phyloP scores from a whole-genome alignment of 805 yeast genomes.

The Metschnikowia shivogae region DNA sequence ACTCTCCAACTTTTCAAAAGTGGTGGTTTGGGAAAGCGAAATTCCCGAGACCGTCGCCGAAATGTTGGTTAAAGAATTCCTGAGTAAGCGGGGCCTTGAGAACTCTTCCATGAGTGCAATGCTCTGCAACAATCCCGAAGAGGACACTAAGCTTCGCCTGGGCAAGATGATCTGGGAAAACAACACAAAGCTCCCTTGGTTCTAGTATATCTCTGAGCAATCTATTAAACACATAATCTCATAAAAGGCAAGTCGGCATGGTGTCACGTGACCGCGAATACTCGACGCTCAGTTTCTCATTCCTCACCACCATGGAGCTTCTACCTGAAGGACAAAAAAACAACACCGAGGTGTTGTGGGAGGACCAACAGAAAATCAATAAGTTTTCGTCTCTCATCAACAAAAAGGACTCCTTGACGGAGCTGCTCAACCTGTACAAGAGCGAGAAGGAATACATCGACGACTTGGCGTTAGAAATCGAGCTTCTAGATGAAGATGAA shows the following conservation, averaged over 20 bases:
- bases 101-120: slow-evolving; percentile 37
- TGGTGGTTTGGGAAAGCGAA: slow-evolving; percentile 36
- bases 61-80: slow-evolving; percentile 15
- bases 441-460: slow-evolving; percentile 84
- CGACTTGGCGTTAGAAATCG: slow-evolving; percentile 81
- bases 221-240: no score
- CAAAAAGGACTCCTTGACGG: slow-evolving; percentile 57
- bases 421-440: slow-evolving; percentile 44
- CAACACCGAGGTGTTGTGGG: slow-evolving; percentile 64
- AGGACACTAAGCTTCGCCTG: slow-evolving; percentile 21
- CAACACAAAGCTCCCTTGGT: slow-evolving; percentile 42
- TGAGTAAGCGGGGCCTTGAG: slow-evolving; percentile 23
- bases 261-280: slow-evolving; percentile 1
- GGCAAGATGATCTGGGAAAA: slow-evolving; percentile 39
- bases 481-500: slow-evolving; percentile 74
- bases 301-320: slow-evolving; percentile 33
- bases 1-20: slow-evolving; percentile 16
- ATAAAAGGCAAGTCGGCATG: not conserved
- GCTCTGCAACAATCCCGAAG: slow-evolving; percentile 22
- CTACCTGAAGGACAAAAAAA: slow-evolving; percentile 55
- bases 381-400: slow-evolving; percentile 79
- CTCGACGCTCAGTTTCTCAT: not conserved
- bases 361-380: slow-evolving; percentile 86
- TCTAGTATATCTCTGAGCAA: slow-evolving; percentile 14
- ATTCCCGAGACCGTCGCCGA: slow-evolving; percentile 14